A percentile compares a stretch with the other conserved stretches of the same genome.
These are phyloP conservation scores for Hypoxylon trugodes DNA, from an alignment of 495 filamentous ascomycete species.

Conservation along the genomic window DNA sequence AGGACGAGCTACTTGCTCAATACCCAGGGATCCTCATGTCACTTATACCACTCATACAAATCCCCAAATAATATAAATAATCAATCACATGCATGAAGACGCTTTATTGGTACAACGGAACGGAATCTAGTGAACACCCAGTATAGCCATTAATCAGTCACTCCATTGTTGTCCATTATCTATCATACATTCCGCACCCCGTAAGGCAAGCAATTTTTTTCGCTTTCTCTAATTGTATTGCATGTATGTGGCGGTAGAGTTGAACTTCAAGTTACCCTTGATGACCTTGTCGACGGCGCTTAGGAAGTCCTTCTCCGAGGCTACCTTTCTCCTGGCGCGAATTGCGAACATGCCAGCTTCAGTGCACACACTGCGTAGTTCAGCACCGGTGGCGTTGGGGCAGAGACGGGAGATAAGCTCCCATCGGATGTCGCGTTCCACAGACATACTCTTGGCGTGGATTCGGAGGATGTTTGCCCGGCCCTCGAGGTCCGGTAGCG, in stretches of 20 bases:
- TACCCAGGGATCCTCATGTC: too few relatives aligned
- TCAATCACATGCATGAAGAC: too few relatives aligned
- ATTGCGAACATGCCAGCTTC: slow-evolving; percentile 99
- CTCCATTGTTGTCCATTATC: too few relatives aligned
- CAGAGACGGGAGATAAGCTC: slow-evolving; percentile 96
- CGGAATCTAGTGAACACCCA: too few relatives aligned
- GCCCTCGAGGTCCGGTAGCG: slow-evolving; percentile 93
- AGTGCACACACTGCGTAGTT: slow-evolving; percentile 94
- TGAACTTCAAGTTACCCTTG: slow-evolving; percentile 99
- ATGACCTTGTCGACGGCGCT: slow-evolving; percentile 99
- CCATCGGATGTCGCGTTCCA: slow-evolving; percentile 98
- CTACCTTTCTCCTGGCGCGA: slow-evolving; percentile 94
- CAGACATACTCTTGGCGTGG: slow-evolving; percentile 99
- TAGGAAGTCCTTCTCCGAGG: slow-evolving; percentile 99
- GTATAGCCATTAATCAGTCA: too few relatives aligned
- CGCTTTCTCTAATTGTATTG: slow-evolving; percentile 86
- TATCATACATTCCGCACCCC: slow-evolving; percentile 28
- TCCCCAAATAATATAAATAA: too few relatives aligned
- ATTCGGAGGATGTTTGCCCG: slow-evolving; percentile 97
- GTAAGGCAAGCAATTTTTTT: neutral
- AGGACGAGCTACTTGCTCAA: too few relatives aligned
- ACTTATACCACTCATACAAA: too few relatives aligned
- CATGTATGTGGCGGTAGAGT: slow-evolving; percentile 98
- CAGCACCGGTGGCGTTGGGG: slow-evolving; percentile 95
- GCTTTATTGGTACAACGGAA: too few relatives aligned